Evolutionary conservation across 2,329 filamentous ascomycete species (phyloP).

Genomic region (Colletotrichum magnum): DNA sequence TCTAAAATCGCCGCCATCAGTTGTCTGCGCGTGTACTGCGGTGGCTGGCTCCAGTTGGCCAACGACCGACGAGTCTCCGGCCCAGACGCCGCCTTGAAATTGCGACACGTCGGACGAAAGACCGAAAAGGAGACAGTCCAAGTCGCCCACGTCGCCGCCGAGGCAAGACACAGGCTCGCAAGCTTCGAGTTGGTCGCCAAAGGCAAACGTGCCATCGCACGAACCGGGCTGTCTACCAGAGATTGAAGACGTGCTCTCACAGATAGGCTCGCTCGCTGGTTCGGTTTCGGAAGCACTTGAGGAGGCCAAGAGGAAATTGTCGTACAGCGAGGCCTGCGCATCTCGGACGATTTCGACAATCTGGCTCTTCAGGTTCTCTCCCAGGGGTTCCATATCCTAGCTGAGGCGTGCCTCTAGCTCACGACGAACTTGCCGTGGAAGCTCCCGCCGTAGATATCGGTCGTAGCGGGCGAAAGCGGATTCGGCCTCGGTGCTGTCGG

Average conservation of each 20-base stretch:
- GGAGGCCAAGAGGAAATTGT: background rate
- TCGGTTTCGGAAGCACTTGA: background rate
- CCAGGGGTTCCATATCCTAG: background rate
- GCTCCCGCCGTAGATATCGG: background rate
- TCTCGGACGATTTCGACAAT: constrained; percentile 10
- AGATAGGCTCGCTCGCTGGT: background rate
- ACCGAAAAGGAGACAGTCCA: background rate
- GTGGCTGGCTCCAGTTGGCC: background rate
- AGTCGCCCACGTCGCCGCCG: background rate
- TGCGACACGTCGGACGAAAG: background rate
- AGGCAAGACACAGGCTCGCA: background rate
- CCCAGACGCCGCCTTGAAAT: background rate
- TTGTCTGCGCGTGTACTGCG: background rate
- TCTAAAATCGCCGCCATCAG: too few relatives aligned
- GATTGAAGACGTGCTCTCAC: background rate
- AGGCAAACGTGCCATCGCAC: background rate
- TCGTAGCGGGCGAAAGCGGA: background rate
- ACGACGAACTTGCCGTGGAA: background rate
- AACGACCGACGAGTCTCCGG: background rate
- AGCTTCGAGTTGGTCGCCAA: background rate
- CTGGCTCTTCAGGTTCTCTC: constrained; percentile 5
- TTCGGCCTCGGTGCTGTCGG: background rate
- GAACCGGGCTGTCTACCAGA: too few relatives aligned
- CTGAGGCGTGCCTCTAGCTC: background rate
- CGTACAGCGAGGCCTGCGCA: constrained; percentile 1